Base-by-base conservation (phyloP, 805 yeast genomes). In the Blastobotrys chiropterorum region DNA sequence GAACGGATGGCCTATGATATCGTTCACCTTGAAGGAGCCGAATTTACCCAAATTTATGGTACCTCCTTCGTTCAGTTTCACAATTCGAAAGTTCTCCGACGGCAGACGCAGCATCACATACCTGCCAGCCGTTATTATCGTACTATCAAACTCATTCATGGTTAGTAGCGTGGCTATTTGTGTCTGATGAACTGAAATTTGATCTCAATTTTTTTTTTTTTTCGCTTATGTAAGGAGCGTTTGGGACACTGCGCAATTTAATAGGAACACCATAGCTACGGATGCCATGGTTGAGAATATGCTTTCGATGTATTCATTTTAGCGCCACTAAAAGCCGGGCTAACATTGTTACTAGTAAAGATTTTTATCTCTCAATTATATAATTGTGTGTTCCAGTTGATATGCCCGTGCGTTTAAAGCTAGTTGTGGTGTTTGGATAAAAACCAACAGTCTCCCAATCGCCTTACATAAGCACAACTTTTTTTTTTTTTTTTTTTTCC, bases 21-120 rank as follows among this genome's bases (percentile, higher is more conserved):
- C 85, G 56, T 83, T 80, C 2, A 85, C 88, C 30, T 76, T 71
- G 65, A 94, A 94, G 0, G 85, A 74, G 16, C 99, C 99, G 68
- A 92, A 94, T 65, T 94, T 92, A 1, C 99, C 99, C 57, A 94
- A 74, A 51, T 81, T 80, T 16, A 94, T 76, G 8, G 77, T 65
- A 0, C 83, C 81, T 31, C 78, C 81, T 2, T 79, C 75, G 47
- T 74, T 76, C 53, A 90, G 71, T 59, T 83, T 80, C n/a, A 85
- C 81, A 40, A 90, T 76, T 64, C 87, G 84, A 62, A 82, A 67
- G 52, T 86, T 85, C 49, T 83, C 86, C 1, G 97, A 88, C 0
- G 98, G 98, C 53, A 90, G 73, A 50, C 85, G 77, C 38, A 94
- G 67, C 60, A 92, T 68, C 7, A 80, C 88, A 67, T 74, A 76